Evolutionary conservation across 345 rosid species (phyloP).

Genomic region (Capsella bursapastoris): DNA sequence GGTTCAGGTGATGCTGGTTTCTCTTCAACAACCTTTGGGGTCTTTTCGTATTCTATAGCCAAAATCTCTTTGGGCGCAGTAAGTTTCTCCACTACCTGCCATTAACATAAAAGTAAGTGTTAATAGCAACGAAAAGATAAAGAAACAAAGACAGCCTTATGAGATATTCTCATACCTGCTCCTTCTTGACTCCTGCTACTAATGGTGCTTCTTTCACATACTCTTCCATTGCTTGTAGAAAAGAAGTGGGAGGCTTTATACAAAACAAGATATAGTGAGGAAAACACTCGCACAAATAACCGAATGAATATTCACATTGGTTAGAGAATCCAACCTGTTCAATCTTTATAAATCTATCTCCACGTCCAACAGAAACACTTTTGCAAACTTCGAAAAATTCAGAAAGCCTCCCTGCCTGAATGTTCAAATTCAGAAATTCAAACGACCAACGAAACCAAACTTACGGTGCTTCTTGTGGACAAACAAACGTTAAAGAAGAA

Average conservation of each 20-base stretch:
- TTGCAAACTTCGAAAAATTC: constrained; percentile 96
- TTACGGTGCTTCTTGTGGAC: neutral
- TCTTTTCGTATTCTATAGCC: constrained; percentile 75
- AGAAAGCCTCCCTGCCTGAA: constrained; percentile 90
- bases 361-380: constrained; percentile 79
- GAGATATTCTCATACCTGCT: constrained; percentile 60
- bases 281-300: constrained; percentile 1
- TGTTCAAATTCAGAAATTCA: too few relatives aligned
- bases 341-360: constrained; percentile 81
- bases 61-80: constrained; percentile 72
- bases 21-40: constrained; percentile 58
- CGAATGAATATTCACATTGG: constrained; percentile 6
- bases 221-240: constrained; percentile 99
- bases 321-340: constrained; percentile 74
- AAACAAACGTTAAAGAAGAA: constrained; percentile 12
- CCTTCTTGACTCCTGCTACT: constrained; percentile 60
- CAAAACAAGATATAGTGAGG: constrained; percentile 22
- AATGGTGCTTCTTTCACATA: constrained; percentile 88
- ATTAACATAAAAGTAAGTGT: constrained; percentile 14
- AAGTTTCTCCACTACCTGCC: constrained; percentile 55
- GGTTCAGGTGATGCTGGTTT: constrained; percentile 61
- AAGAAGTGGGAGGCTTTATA: constrained; percentile 86
- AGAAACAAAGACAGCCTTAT: neutral
- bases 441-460: constrained; percentile 29
- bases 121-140: neutral